Conservation (phyloP, 306 rosid species). For the Prunus kanzakura region DNA sequence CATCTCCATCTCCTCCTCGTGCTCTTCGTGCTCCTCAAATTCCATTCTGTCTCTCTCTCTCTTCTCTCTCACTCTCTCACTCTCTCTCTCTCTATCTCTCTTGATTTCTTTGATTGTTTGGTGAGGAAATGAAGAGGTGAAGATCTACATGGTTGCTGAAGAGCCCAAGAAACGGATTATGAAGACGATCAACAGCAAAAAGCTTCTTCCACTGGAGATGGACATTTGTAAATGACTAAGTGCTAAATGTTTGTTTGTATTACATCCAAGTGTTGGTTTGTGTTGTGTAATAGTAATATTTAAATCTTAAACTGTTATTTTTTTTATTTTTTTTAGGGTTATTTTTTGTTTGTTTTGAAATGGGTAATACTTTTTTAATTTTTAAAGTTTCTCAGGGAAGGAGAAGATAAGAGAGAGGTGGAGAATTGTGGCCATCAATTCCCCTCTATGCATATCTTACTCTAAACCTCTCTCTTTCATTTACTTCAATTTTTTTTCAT, state of each 20-base stretch:
- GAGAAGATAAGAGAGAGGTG: constrained; percentile 41
- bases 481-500: not conserved
- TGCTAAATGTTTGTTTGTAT: constrained; percentile 7
- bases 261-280: constrained; percentile 6
- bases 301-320: not conserved
- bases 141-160: constrained; percentile 28
- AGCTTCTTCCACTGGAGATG: constrained; percentile 10
- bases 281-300: not conserved
- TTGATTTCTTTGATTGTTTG: constrained; percentile 1
- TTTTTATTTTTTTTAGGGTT: not conserved
- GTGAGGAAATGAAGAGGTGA: constrained; percentile 18
- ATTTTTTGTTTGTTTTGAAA: not conserved
- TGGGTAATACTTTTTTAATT: not conserved
- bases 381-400: not conserved
- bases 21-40: constrained; percentile 61
- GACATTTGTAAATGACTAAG: not conserved
- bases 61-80: not conserved
- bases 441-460: constrained; percentile 39
- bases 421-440: constrained; percentile 73
- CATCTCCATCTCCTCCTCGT: constrained; percentile 55
- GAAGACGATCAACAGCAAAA: constrained; percentile 9
- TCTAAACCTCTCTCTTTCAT: constrained; percentile 27
- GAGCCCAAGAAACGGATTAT: not conserved
- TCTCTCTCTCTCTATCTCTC: not conserved
- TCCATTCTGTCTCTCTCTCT: constrained; percentile 46